A percentile compares a stretch with the other conserved stretches of the same genome.
Conservation (phyloP, 2,329 filamentous ascomycete species). For the Coniochaeta hoffmannii region DNA sequence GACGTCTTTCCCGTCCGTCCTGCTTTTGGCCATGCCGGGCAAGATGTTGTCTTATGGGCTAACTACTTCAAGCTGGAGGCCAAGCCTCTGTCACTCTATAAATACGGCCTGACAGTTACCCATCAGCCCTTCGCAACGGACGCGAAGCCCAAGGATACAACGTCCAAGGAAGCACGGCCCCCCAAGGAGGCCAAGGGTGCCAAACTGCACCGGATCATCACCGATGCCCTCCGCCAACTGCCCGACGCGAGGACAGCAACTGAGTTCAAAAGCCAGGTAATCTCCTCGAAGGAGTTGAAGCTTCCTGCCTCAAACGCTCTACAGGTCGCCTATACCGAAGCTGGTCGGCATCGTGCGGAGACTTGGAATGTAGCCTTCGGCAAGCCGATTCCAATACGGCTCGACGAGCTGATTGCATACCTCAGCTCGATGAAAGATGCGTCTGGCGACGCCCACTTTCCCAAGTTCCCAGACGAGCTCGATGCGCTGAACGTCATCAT, state of each 20-base stretch:
- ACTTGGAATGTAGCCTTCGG: constrained; percentile 33
- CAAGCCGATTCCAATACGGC: constrained; percentile 26
- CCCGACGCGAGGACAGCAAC: constrained; percentile 29
- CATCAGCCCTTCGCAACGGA: constrained; percentile 10
- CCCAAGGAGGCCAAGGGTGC: constrained; percentile 12
- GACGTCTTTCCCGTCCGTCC: constrained; percentile 38
- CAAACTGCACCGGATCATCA: constrained; percentile 35
- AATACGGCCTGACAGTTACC: constrained; percentile 35
- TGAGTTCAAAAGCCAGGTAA: constrained; percentile 43
- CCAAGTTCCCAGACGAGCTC: constrained; percentile 39
- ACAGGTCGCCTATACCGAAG: constrained; percentile 25
- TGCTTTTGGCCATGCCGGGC: constrained; percentile 38
- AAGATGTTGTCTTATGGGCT: constrained; percentile 37
- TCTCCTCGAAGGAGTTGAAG: constrained; percentile 29
- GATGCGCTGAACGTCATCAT: constrained; percentile 47
- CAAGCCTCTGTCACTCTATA: constrained; percentile 27
- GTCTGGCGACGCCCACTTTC: constrained; percentile 30
- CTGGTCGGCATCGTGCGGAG: constrained; percentile 21
- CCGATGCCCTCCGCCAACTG: constrained; percentile 28
- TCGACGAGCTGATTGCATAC: constrained; percentile 37
- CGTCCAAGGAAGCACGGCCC: constrained; percentile 6
- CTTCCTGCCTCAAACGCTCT: constrained; percentile 27
- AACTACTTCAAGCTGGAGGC: constrained; percentile 45
- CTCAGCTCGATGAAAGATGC: constrained; percentile 32
- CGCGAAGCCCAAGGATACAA: constrained; percentile 3